These are phyloP conservation scores for Salix exigua DNA, from an alignment of 345 rosid species.

Conservation along the genomic window DNA sequence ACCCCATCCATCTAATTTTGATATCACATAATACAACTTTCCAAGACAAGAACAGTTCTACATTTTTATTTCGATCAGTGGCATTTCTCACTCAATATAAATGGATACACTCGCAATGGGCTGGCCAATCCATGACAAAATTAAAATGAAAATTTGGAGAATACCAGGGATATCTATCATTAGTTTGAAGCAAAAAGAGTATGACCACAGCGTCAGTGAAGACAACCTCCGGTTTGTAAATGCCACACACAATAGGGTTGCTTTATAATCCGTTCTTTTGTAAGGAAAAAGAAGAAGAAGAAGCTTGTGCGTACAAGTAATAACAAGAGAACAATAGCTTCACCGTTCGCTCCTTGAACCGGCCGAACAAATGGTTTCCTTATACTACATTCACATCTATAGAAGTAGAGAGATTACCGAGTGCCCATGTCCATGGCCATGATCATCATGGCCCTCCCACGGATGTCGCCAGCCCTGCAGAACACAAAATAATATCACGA, in stretches of 20 bases:
- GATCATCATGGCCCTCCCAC: conserved; percentile 68
- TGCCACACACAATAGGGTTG: no score
- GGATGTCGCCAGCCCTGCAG: conserved; percentile 95
- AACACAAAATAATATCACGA: neutral
- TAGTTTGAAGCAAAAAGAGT: no score
- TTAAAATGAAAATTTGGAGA: neutral
- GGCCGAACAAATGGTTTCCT: neutral
- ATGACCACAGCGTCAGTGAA: no score
- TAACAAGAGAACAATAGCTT: neutral
- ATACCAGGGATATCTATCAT: neutral
- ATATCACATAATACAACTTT: neutral
- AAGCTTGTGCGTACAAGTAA: neutral
- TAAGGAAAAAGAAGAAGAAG: neutral
- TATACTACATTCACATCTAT: neutral
- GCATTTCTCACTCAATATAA: neutral
- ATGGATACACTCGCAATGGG: neutral
- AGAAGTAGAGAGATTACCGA: conserved; percentile 32
- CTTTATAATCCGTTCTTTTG: no score
- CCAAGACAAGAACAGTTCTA: neutral
- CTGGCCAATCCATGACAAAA: neutral
- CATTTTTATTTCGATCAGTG: neutral
- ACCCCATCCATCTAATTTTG: neutral
- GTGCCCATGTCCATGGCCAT: conserved; percentile 62
- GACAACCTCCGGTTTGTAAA: no score
- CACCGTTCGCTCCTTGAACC: neutral